Base-by-base conservation (phyloP, 1,139 yeast genomes). In the Meyerozyma guilliermondii region DNA sequence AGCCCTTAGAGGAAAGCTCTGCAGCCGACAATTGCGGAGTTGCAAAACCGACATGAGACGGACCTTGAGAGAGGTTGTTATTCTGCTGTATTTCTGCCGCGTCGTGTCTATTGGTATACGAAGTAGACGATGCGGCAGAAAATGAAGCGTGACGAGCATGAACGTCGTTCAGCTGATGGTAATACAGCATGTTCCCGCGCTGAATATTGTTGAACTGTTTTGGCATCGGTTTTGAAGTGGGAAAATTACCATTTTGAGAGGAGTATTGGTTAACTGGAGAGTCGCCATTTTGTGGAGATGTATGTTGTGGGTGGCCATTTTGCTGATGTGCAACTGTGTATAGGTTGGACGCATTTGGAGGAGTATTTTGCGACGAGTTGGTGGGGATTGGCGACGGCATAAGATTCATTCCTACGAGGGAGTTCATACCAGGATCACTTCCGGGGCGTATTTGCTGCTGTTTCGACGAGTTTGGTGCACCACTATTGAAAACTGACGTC, bases 41-140 rank as follows among this genome's bases (percentile, higher is more conserved):
- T 2, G 94, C 80, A 56, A 85, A 86, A 6, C 81, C 87, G 10
- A 83, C 88, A 55, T 83, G 87, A 34, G 75, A 75, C 1, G 91
- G 82, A 1, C 68, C 74, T 43, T 71, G 76, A 4, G 47, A 43
- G 13, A 58, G 49, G 20, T 64, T 68, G 22, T 59, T 53, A 37
- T 53, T 55, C 34, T 52, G 56, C 36, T 60, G 63, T 37, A 65
- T 62, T 24, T 50, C 45, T 42, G 58, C 45, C 7, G 72, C 68
- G 31, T 78, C 83, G 49, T 71, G 71, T 38, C 65, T 59, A 38
- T 76, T 77, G 3, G 87, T 74, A 55, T 88, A 88, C 0, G 94
- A 80, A 10, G 76, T 65, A 0, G 88, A 80, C 10, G 87, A 78
- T 1, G 88, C 80, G 0, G 96, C 96, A 5, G 89, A 81, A 57